phyloP scores from a whole-genome alignment of 2,329 filamentous ascomycete species.

The Cryphonectria nitschkei region DNA sequence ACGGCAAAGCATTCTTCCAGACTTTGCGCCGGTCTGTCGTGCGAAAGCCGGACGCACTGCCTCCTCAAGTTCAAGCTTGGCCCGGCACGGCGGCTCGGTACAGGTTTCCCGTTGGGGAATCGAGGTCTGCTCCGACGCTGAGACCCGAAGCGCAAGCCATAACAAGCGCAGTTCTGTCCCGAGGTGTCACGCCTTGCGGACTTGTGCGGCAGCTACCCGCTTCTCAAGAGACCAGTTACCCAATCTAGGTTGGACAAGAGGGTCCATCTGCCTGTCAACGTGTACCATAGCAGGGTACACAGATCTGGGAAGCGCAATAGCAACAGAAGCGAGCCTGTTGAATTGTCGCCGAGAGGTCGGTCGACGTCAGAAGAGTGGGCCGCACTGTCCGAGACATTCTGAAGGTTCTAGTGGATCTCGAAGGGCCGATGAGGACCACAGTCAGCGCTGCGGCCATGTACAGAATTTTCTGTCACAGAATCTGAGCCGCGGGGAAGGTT shows the following conservation, averaged over 20 bases:
- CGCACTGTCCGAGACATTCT: constrained; percentile 1
- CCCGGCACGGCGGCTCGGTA: neutral
- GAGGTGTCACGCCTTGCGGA: neutral
- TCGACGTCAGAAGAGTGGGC: constrained; percentile 1
- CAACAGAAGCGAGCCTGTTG: neutral
- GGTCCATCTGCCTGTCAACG: neutral
- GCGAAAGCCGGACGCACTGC: neutral
- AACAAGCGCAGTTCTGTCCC: neutral
- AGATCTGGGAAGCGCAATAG: neutral
- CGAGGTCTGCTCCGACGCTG: neutral
- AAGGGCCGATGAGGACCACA: neutral
- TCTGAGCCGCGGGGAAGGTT: neutral
- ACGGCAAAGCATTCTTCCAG: neutral
- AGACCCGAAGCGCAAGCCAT: neutral
- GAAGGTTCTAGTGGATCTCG: neutral
- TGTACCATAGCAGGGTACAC: neutral
- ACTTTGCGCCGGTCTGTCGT: neutral
- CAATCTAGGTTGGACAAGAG: neutral
- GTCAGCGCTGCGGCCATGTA: neutral
- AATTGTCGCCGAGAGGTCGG: neutral
- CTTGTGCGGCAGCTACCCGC: neutral
- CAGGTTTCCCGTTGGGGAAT: neutral
- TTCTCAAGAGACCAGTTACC: neutral
- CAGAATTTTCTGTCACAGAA: neutral
- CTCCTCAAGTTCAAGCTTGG: neutral